Percentiles rank a stretch among this genome's conserved stretches.
These are phyloP conservation scores for Skeletonema costatum DNA, from an alignment of 108 stramenopile genomes.

Conservation along the genomic window DNA sequence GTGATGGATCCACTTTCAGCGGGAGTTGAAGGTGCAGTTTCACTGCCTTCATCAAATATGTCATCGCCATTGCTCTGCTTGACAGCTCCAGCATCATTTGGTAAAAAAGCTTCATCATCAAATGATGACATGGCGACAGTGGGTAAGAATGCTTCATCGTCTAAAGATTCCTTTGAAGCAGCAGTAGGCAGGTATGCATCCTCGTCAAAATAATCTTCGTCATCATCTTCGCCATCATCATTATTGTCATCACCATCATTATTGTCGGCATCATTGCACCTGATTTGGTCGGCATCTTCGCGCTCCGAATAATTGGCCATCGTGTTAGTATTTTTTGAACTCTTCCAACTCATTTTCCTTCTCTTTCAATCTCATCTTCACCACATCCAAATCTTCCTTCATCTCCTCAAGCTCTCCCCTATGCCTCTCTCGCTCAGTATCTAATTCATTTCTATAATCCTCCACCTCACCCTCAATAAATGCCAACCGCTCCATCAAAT, in stretches of 20 bases:
- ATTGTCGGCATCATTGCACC: neutral
- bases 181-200: neutral
- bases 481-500: conserved; percentile 80
- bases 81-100: neutral
- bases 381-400: conserved; percentile 33
- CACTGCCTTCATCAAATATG: conserved; percentile 9
- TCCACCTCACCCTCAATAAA: conserved; percentile 85
- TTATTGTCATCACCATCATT: conserved; percentile 1
- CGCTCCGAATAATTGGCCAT: conserved; percentile 2
- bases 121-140: neutral
- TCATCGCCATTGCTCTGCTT: neutral
- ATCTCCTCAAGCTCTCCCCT: conserved; percentile 72
- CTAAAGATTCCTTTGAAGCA: neutral
- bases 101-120: neutral
- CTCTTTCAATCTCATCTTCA: conserved; percentile 30
- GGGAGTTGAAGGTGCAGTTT: conserved; percentile 5
- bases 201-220: neutral
- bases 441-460: conserved; percentile 77
- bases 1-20: neutral
- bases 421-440: conserved; percentile 72
- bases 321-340: neutral
- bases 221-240: neutral
- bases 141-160: neutral
- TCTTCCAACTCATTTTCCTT: conserved; percentile 24
- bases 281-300: neutral